A percentile compares a stretch with the other conserved stretches of the same genome.
phyloP scores from a whole-genome alignment of 495 filamentous ascomycete species.

The Symbiotaphrina buchneri region DNA sequence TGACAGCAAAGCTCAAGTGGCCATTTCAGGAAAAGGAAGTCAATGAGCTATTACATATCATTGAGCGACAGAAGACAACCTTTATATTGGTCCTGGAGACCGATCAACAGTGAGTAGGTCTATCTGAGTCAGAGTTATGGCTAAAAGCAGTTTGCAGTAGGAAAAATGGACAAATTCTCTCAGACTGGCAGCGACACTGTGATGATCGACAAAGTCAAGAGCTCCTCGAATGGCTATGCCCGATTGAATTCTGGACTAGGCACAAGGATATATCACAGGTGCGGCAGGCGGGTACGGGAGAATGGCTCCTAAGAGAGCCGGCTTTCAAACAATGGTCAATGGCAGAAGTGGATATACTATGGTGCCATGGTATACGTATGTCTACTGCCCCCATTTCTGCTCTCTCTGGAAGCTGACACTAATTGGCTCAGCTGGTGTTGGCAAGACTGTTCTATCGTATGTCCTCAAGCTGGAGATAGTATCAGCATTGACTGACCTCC shows the following conservation, averaged over 20 bases:
- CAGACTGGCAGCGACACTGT: too few species aligned
- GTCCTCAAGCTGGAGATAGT: neutral
- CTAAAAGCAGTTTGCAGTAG: too few species aligned
- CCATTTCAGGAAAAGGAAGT: too few species aligned
- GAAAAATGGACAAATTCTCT: too few species aligned
- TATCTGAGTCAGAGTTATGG: too few species aligned
- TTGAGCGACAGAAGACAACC: too few species aligned
- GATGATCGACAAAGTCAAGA: neutral
- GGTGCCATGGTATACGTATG: constrained; percentile 2
- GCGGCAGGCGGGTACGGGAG: constrained; percentile 1
- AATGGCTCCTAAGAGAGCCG: neutral
- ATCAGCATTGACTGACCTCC: neutral
- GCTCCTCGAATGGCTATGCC: constrained; percentile 1
- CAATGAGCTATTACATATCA: too few species aligned
- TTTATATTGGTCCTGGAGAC: too few species aligned
- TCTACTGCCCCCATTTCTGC: neutral
- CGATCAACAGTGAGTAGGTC: too few species aligned
- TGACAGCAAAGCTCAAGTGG: too few species aligned
- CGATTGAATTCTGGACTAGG: neutral
- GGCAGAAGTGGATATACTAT: neutral
- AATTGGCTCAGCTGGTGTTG: constrained; percentile 3
- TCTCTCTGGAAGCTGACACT: neutral
- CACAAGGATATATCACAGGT: constrained; percentile 1
- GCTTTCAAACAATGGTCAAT: neutral
- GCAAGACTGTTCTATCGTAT: constrained; percentile 3